Evolutionary conservation across 768 basidiomycete genomes (phyloP), one percentile per base, ranked within the genome.

Genomic region (Dendrothele bispora): DNA sequence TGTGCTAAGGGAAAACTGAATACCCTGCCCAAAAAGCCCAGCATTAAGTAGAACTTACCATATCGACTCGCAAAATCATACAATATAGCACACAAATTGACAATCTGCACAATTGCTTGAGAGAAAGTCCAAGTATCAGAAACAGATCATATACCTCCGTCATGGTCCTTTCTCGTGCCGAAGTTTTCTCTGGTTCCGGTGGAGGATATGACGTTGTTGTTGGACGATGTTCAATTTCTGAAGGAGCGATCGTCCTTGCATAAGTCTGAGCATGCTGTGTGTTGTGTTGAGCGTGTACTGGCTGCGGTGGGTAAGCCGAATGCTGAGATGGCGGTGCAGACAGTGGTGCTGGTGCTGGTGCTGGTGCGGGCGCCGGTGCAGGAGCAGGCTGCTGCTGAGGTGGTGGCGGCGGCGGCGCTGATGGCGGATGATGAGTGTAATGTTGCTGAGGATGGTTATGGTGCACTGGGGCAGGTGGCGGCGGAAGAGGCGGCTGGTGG

Each of bases 31-130:
- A 54, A 21, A 43, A 21, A 32, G 41, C 28, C 4, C 24, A 36
- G 46, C 15, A 40, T 46, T 22, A 49, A 15, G 15, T 34, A 27
- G 51, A 17, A 64, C 75, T 48, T 50, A 88, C 87, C 82, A 63
- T 84, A 89, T 56, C 75, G 80, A 42, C 68, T 75, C 8, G 88
- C 85, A 59, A 90, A 91, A 11, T 69, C 46, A 58, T 83, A 83
- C 41, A 91, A 55, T 32, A 72, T 68, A 32, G 67, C 70, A 50
- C 88, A 91, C 55, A 84, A 82, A 49, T 78, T 71, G 45, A 79
- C 61, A 38, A 86, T 81, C 83, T 86, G 55, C 24, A 48, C n/a
- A 60, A 61, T 39, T 54, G 76, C 76, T 64, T 78, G 73, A 27
- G 67, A 48, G 62, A 80, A 68, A 15, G 70, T 61, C 46, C 18